phyloP scores from a whole-genome alignment of 345 rosid genomes.

The Bretschneidera sinensis region DNA sequence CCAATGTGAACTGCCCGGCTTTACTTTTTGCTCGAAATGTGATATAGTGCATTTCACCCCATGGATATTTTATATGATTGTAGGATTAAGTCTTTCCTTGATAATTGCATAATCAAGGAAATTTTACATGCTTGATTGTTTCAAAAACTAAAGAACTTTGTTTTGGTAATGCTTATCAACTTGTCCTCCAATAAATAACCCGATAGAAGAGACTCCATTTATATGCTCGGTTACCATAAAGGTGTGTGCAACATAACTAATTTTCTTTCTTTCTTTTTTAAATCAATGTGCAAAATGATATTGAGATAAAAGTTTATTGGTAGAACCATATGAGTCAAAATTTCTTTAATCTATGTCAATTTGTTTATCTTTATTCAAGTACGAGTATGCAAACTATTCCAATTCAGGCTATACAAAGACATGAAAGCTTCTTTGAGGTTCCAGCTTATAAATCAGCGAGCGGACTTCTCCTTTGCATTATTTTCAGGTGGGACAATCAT shows the following conservation, averaged over 20 bases:
- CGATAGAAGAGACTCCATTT: slow-evolving; percentile 46
- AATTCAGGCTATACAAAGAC: slow-evolving; percentile 43
- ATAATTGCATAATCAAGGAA: no score
- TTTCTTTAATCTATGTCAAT: not conserved
- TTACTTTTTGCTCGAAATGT: no score
- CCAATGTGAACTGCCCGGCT: no score
- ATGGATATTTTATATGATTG: no score
- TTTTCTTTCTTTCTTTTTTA: no score
- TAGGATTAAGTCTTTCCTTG: no score
- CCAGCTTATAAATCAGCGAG: slow-evolving; percentile 88
- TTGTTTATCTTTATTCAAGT: slow-evolving; percentile 40
- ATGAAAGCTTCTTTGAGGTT: slow-evolving; percentile 54
- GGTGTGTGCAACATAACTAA: slow-evolving; percentile 32
- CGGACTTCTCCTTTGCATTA: slow-evolving; percentile 79
- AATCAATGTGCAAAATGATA: no score
- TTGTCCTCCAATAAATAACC: slow-evolving; percentile 44
- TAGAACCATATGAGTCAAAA: not conserved
- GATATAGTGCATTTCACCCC: no score
- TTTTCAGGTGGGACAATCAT: slow-evolving; percentile 59
- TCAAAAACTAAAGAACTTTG: not conserved
- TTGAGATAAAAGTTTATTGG: no score
- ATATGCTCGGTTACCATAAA: slow-evolving; percentile 86
- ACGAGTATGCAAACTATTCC: slow-evolving; percentile 49
- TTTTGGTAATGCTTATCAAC: slow-evolving; percentile 26
- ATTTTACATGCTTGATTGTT: no score